A percentile compares a stretch with the other conserved stretches of the same genome.
Conservation (phyloP, 192 early-diverging fungal species). For the Funneliformis mosseae region DNA sequence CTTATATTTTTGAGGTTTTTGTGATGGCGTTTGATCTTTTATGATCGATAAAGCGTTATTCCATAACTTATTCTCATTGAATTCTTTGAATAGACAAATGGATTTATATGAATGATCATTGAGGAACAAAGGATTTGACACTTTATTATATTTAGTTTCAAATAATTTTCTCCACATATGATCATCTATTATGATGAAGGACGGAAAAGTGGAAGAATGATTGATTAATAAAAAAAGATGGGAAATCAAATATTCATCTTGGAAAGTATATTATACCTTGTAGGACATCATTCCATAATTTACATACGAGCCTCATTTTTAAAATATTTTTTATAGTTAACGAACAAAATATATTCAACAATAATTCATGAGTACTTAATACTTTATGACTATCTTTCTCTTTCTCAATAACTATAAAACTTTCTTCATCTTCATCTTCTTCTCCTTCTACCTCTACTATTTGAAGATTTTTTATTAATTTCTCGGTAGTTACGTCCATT, state of each 20-base stretch:
- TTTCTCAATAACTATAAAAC: background rate
- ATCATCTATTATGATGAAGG: background rate
- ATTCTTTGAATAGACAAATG: background rate
- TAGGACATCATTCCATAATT: background rate
- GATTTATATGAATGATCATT: background rate
- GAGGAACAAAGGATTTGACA: background rate
- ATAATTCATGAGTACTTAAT: background rate
- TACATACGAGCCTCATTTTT: background rate
- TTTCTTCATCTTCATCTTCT: background rate
- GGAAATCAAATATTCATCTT: background rate
- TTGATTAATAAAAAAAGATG: background rate
- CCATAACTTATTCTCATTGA: background rate
- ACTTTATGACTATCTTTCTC: background rate
- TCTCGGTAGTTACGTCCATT: too few species aligned
- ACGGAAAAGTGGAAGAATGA: background rate
- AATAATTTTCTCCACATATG: background rate
- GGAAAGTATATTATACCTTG: background rate
- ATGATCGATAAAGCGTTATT: background rate
- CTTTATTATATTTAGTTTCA: background rate
- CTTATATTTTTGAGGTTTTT: background rate
- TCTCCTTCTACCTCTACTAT: background rate
- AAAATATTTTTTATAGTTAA: background rate
- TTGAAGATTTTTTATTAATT: background rate
- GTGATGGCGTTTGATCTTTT: background rate
- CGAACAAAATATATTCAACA: background rate